Conservation (phyloP, 768 basidiomycete genomes). For the Tricholoma flavovirens region DNA sequence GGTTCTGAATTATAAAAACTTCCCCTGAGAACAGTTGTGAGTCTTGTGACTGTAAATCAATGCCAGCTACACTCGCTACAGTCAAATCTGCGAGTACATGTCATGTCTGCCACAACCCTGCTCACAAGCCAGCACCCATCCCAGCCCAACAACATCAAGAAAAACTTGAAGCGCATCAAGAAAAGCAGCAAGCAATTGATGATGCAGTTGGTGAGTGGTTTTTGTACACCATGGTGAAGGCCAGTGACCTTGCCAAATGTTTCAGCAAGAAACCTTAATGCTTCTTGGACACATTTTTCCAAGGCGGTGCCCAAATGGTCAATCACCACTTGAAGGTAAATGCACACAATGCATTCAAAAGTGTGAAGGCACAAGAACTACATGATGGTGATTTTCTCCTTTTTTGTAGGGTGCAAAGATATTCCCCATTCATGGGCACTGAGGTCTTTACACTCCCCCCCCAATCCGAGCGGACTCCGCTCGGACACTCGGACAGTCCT, state of each 20-base stretch:
- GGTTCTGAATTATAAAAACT: neutral
- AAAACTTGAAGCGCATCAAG: neutral
- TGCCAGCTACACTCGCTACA: neutral
- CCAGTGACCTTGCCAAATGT: no score
- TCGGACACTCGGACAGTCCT: no score
- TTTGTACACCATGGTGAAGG: neutral
- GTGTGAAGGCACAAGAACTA: neutral
- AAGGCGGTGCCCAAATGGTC: neutral
- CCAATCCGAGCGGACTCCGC: no score
- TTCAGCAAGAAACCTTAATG: neutral
- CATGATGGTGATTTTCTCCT: neutral
- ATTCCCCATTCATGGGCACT: no score
- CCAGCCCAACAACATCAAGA: neutral
- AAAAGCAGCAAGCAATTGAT: neutral
- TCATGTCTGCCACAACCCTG: neutral
- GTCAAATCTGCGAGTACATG: neutral
- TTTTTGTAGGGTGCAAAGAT: neutral
- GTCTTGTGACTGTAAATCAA: neutral
- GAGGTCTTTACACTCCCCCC: no score
- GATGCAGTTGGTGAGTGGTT: neutral
- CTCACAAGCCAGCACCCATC: neutral
- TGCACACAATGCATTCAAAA: neutral
- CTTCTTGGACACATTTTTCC: neutral
- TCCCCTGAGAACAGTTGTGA: neutral
- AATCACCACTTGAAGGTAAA: neutral